These are phyloP conservation scores for Aspergillus sclerotiicarbonarius DNA, from an alignment of 495 filamentous ascomycete species.

Conservation along the genomic window DNA sequence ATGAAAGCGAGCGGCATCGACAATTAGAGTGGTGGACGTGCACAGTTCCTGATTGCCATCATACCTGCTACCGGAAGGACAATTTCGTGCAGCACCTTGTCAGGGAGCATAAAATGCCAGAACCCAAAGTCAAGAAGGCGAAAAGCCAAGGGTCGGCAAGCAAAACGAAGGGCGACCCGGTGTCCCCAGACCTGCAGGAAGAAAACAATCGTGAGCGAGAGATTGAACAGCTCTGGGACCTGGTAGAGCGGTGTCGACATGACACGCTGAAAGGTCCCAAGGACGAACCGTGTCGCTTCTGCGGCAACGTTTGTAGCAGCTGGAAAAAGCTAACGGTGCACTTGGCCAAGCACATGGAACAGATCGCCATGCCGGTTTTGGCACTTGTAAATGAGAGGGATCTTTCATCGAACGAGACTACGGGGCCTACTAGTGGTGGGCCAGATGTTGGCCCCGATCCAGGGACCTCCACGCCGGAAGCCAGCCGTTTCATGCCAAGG, in stretches of 20 bases:
- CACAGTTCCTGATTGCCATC: slow-evolving; percentile 73
- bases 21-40: slow-evolving; percentile 94
- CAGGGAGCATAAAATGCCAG: slow-evolving; percentile 85
- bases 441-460: slow-evolving; percentile 11
- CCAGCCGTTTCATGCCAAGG: slow-evolving; percentile 7
- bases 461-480: slow-evolving; percentile 10
- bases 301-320: slow-evolving; percentile 72
- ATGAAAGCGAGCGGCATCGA: slow-evolving; percentile 91
- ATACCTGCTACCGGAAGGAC: slow-evolving; percentile 86
- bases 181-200: slow-evolving; percentile 44
- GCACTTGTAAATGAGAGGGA: slow-evolving; percentile 57
- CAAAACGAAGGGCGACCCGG: slow-evolving; percentile 27
- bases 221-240: slow-evolving; percentile 61
- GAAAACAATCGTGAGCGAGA: slow-evolving; percentile 55
- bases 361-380: slow-evolving; percentile 83
- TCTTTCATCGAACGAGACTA: slow-evolving; percentile 15
- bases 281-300: slow-evolving; percentile 90
- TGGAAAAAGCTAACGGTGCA: slow-evolving; percentile 97
- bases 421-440: slow-evolving; percentile 8
- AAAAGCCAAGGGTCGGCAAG: slow-evolving; percentile 33
- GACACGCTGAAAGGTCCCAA: slow-evolving; percentile 63
- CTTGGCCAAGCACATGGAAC: slow-evolving; percentile 95
- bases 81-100: slow-evolving; percentile 96
- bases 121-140: slow-evolving; percentile 60
- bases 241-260: slow-evolving; percentile 77